These are phyloP conservation scores for Spatholobus suberectus DNA, from an alignment of 306 rosid species.

Conservation along the genomic window DNA sequence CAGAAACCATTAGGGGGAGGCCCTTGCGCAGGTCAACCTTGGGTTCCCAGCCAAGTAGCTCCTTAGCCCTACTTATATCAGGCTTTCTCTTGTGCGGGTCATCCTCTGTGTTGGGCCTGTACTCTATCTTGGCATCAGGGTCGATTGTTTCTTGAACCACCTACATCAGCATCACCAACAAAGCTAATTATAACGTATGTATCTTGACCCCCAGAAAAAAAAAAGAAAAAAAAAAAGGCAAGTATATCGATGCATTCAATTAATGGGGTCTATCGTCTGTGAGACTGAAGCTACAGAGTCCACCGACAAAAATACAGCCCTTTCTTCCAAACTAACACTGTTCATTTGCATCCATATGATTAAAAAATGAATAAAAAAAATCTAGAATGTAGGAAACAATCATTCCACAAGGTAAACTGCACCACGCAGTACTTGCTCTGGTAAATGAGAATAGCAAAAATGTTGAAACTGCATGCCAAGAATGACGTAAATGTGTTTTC, in stretches of 20 bases:
- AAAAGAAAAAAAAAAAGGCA: neutral
- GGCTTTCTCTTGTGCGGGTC: slow-evolving; percentile 99
- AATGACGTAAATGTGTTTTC: neutral
- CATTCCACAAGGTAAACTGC: neutral
- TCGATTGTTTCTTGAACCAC: slow-evolving; percentile 98
- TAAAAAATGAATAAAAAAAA: too few species aligned
- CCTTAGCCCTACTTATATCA: slow-evolving; percentile 82
- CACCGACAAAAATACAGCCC: slow-evolving; percentile 34
- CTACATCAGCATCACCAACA: slow-evolving; percentile 49
- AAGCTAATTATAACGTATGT: slow-evolving; percentile 4
- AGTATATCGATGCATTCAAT: slow-evolving; percentile 21
- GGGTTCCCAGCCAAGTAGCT: slow-evolving; percentile 91
- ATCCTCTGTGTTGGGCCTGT: slow-evolving; percentile 91
- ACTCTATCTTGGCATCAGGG: slow-evolving; percentile 90
- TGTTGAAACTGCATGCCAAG: slow-evolving; percentile 2
- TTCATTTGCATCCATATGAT: neutral
- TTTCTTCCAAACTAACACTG: neutral
- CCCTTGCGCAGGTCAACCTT: slow-evolving; percentile 90
- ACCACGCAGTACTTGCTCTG: neutral
- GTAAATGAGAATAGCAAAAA: neutral
- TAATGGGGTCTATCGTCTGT: slow-evolving; percentile 18
- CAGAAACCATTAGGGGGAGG: slow-evolving; percentile 94
- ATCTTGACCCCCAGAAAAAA: neutral
- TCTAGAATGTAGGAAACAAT: neutral
- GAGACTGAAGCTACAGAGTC: neutral